Conservation (phyloP, 2,329 filamentous ascomycete genomes). For the Xylaria multiplex region DNA sequence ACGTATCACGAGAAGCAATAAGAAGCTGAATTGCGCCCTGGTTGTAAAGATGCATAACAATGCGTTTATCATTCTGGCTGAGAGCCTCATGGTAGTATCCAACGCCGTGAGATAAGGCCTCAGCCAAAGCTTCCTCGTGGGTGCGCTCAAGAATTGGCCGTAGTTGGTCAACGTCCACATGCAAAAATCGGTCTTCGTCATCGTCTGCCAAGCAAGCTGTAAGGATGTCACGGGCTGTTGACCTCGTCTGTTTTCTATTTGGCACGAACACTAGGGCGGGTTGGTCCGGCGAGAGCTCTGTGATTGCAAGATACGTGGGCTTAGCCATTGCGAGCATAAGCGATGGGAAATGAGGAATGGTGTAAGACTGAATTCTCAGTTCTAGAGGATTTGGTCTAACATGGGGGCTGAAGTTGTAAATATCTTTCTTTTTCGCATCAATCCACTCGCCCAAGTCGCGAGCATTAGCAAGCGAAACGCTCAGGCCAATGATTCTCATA, state of each 20-base stretch:
- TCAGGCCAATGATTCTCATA: constrained; percentile 87
- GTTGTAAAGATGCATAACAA: constrained; percentile 90
- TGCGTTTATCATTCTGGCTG: constrained; percentile 87
- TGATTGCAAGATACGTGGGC: constrained; percentile 88
- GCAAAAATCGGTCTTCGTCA: constrained; percentile 92
- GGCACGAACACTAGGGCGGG: constrained; percentile 93
- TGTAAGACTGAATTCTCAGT: constrained; percentile 94
- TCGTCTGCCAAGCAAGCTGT: constrained; percentile 89
- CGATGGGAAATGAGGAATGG: constrained; percentile 95
- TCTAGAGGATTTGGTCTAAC: constrained; percentile 89
- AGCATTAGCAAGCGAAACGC: constrained; percentile 91
- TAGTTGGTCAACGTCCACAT: constrained; percentile 84
- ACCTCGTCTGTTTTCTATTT: constrained; percentile 89
- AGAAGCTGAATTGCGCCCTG: constrained; percentile 91
- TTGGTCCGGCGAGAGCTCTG: constrained; percentile 87
- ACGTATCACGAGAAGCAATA: constrained; percentile 81
- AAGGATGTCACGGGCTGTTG: constrained; percentile 86
- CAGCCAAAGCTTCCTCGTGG: constrained; percentile 85
- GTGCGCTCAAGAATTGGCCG: constrained; percentile 82
- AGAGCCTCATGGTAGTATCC: constrained; percentile 98
- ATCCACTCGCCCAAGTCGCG: constrained; percentile 98
- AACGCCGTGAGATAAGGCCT: constrained; percentile 91
- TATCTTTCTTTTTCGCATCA: constrained; percentile 95
- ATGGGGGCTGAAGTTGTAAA: constrained; percentile 97
- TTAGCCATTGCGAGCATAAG: constrained; percentile 99